Evolutionary conservation across 495 filamentous ascomycete genomes (phyloP).

Genomic region (Melanomma pulvis-pyrius): DNA sequence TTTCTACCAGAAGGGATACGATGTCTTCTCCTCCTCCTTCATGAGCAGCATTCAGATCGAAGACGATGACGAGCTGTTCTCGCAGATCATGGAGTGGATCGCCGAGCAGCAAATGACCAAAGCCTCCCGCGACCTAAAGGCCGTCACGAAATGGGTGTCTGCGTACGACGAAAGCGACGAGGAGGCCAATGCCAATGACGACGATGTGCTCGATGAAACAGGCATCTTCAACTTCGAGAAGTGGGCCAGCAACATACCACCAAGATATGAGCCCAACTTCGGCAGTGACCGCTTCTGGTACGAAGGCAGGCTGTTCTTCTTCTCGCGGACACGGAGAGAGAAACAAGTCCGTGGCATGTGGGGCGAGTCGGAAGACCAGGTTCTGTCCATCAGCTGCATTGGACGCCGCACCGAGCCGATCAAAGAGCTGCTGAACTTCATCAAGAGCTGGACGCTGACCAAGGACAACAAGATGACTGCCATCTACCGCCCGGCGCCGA

Average conservation of each 20-base stretch:
- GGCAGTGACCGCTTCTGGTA: slow-evolving; percentile 51
- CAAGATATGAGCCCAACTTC: slow-evolving; percentile 54
- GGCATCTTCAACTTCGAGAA: slow-evolving; percentile 47
- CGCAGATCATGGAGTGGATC: slow-evolving; percentile 64
- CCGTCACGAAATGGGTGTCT: slow-evolving; percentile 56
- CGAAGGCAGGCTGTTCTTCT: slow-evolving; percentile 39
- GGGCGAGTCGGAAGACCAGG: slow-evolving; percentile 42
- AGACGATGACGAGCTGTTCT: slow-evolving; percentile 62
- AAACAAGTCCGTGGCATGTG: slow-evolving; percentile 3
- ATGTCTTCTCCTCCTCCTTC: slow-evolving; percentile 49
- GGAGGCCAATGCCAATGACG: slow-evolving; percentile 33
- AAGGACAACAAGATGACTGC: slow-evolving; percentile 51
- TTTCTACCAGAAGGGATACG: slow-evolving; percentile 34
- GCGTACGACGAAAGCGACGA: slow-evolving; percentile 56
- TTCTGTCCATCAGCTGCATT: slow-evolving; percentile 53
- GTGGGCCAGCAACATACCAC: slow-evolving; percentile 52
- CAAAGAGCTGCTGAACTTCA: slow-evolving; percentile 61
- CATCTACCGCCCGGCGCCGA: slow-evolving; percentile 52
- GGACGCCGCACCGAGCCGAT: slow-evolving; percentile 61
- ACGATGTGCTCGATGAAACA: slow-evolving; percentile 34
- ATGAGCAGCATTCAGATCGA: slow-evolving; percentile 60
- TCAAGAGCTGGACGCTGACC: slow-evolving; percentile 47
- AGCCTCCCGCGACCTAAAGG: slow-evolving; percentile 58
- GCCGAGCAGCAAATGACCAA: slow-evolving; percentile 56
- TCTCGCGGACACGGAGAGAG: slow-evolving; percentile 24